Base-by-base conservation (phyloP, 75 land plant genomes). In the Cupressus sempervirens region DNA sequence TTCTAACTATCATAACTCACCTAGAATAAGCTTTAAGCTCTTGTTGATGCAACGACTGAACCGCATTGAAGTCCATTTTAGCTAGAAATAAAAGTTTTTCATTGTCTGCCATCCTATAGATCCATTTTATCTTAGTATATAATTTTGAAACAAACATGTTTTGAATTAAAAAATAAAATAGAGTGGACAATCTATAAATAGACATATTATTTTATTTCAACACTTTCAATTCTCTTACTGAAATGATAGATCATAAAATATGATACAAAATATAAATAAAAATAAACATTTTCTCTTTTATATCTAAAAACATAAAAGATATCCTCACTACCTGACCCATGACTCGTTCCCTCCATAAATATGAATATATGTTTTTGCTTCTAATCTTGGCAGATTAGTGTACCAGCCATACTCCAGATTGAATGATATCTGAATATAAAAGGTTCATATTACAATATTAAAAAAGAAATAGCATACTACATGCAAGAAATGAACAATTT, bases 321-420 rank as follows among this genome's bases (percentile, higher is more conserved):
- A 2, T 75, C 15, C 20, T 6, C 11, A 75, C 35, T 35, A 36
- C 77, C 36, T 75, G 41, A 16, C 1, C 36, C 77, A 67, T 1
- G 10, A 35, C 1, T 14, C 36, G 20, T 75, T 11, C 16, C 36
- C 34, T 36, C 6, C 36, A 3, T 35, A 75, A 7, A 75, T 36
- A 3, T 75, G 40, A 13, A 75, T 75, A 36, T 75, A 75, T 11
- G 15, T 75, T 14, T 38, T 75, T 75, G 77, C 77, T 75, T 75
- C 77, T 41, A 75, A 15, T 75, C 77, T 75, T 8, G 41, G 77
- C 18, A 75, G 35, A 35, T 75, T 75, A 3, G 13, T 15, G 40
- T 75, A 35, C 77, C 77, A 75, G 3, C 40, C 77, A 75, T 75
- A 75, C 30, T 67, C 72, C 30, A 67, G 72, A 67, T 67, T 67